Evolutionary conservation across 2,329 filamentous ascomycete species (phyloP).

Genomic region (Paecilomyces dactylethromorphus): DNA sequence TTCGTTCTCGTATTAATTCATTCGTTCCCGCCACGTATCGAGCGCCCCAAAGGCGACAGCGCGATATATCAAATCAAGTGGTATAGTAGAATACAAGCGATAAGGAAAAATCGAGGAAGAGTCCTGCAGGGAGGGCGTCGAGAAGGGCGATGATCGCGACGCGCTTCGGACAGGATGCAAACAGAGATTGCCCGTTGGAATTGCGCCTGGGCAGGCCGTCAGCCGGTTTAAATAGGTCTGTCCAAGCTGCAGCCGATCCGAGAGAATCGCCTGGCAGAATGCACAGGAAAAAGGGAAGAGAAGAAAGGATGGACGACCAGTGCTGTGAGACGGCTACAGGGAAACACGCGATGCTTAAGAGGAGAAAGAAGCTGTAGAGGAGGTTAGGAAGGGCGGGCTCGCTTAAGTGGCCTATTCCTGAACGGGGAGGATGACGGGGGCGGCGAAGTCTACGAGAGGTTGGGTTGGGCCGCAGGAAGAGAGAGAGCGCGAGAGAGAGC

Average conservation of each 20-base stretch:
- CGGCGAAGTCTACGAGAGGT: not conserved
- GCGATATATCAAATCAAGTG: not conserved
- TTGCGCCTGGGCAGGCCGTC: not conserved
- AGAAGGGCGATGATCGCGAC: not conserved
- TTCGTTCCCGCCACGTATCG: conserved; percentile 13
- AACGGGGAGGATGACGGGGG: not conserved
- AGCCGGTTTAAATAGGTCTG: not conserved
- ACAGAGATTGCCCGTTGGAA: not conserved
- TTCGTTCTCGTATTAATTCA: conserved; percentile 21
- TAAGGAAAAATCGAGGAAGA: conserved; percentile 1
- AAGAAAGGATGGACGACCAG: conserved; percentile 1
- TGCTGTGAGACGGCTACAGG: conserved; percentile 1
- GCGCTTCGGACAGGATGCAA: not conserved
- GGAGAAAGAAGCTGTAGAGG: conserved; percentile 3
- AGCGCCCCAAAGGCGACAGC: not conserved
- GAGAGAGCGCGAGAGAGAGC: not conserved
- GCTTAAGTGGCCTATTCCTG: conserved; percentile 2
- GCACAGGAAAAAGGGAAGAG: not conserved
- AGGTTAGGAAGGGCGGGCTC: conserved; percentile 2
- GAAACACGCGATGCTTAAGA: conserved; percentile 1
- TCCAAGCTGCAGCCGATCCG: not conserved
- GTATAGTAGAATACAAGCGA: not conserved
- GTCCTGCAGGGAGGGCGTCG: not conserved
- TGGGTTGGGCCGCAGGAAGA: not conserved
- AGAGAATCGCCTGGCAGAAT: not conserved